Evolutionary conservation across 1,284 basidiomycete genomes (phyloP).

Genomic region (Rugosomyces carneus): DNA sequence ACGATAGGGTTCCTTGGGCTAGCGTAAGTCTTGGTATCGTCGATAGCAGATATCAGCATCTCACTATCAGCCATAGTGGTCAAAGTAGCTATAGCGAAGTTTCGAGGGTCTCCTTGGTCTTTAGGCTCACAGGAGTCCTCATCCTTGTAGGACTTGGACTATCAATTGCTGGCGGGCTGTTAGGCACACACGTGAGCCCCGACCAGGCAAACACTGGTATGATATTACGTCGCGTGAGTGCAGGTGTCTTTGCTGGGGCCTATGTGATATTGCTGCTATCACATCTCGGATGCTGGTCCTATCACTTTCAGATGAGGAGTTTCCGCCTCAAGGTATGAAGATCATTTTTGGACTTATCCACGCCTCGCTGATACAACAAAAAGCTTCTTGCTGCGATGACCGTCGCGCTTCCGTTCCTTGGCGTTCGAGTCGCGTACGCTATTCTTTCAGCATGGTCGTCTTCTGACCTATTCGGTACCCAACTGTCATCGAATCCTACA

Average conservation of each 20-base stretch:
- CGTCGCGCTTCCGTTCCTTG: constrained; percentile 51
- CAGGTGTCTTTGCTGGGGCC: constrained; percentile 41
- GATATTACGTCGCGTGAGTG: constrained; percentile 43
- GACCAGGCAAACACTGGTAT: constrained; percentile 25
- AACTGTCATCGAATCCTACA: constrained; percentile 31
- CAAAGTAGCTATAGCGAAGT: constrained; percentile 43
- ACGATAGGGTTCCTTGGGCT: constrained; percentile 55
- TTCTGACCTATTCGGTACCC: constrained; percentile 34
- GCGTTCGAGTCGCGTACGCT: constrained; percentile 47
- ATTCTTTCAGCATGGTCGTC: constrained; percentile 52
- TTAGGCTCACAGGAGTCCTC: constrained; percentile 37
- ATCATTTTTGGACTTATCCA: constrained; percentile 6
- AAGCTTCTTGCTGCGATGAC: constrained; percentile 50
- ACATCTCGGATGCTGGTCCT: constrained; percentile 43
- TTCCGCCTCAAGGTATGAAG: constrained; percentile 42
- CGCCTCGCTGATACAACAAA: constrained; percentile 8
- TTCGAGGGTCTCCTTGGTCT: constrained; percentile 28
- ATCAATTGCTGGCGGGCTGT: constrained; percentile 45
- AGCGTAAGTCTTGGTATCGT: constrained; percentile 37
- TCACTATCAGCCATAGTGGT: constrained; percentile 25
- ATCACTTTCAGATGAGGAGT: constrained; percentile 38
- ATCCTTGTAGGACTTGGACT: constrained; percentile 40
- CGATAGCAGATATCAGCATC: constrained; percentile 11
- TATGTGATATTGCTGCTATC: constrained; percentile 39
- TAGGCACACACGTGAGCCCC: constrained; percentile 29